Evolutionary conservation across 169 alveolate genomes (phyloP), one percentile per base, ranked within the genome.

Genomic region (Cryptosporidium muris): DNA sequence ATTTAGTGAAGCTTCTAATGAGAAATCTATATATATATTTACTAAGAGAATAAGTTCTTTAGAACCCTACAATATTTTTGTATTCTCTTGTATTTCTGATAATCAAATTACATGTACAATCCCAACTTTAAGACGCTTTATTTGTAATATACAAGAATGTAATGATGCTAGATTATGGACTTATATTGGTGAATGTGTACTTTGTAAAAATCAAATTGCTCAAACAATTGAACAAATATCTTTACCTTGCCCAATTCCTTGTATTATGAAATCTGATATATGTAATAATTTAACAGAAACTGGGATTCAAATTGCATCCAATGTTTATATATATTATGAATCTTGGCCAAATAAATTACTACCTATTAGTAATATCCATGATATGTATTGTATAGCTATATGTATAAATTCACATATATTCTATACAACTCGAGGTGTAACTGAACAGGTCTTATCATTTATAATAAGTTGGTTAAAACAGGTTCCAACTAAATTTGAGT

Each of bases 241-340:
- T 9, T 43, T 74, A 8, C 85, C 85, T 42, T 74, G 85, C 4
- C 85, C 85, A 45, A 47, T 74, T n/a, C 85, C 85, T 11, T 64
- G 52, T 16, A 43, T 62, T 6, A 74, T 74, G 85, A 74, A 54
- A 6, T 58, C 85, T 36, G 48, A 38, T 7, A 51, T 36, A 16
- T 34, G 48, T n/a, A 38, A 38, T 25, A 34, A 63, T 42, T 60
- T 58, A 12, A 62, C 34, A 43, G 85, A 74, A 7, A 74, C 52
- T 25, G 54, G 74, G 12, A 74, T 74, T 56, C 66, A 74, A 74
- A 74, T 74, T 34, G 40, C 85, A 3, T 47, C 34, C 48, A 43
- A 74, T 45, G 85, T 74, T 40, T 58, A 40, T 56, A 37, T 74
- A 14, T 74, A 45, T 58, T 74, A 58, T n/a, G 85, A 74, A 58